Conservation (phyloP, 2,329 filamentous ascomycete species). For the Trichoderma pleuroti region DNA sequence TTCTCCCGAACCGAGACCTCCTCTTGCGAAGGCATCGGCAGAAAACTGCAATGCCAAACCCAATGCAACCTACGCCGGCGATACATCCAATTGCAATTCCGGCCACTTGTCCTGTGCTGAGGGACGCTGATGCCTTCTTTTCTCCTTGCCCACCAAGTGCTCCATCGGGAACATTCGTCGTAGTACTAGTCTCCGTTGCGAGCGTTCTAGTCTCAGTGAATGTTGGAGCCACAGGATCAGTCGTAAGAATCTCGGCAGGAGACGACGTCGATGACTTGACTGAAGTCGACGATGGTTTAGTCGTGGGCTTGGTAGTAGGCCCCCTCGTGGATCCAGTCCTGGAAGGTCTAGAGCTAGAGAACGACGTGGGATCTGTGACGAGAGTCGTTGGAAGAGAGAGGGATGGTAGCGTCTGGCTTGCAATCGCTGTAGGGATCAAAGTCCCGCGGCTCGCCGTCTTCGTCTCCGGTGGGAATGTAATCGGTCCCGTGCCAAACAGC, state of each 20-base stretch:
- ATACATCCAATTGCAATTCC: conserved; percentile 57
- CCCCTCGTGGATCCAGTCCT: background rate
- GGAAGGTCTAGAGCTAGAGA: conserved; percentile 16
- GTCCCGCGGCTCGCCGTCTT: background rate
- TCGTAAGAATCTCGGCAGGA: background rate
- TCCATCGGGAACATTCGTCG: conserved; percentile 10
- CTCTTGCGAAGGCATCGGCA: conserved; percentile 41
- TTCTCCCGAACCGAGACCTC: conserved; percentile 30
- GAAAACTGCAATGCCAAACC: conserved; percentile 46
- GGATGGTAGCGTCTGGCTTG: background rate
- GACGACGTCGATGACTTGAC: background rate
- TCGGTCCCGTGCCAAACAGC: conserved; percentile 5
- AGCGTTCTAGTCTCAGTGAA: conserved; percentile 6
- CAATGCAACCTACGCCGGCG: conserved; percentile 44
- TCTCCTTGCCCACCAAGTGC: background rate
- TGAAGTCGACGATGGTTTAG: background rate
- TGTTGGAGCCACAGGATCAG: background rate
- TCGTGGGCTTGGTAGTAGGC: background rate
- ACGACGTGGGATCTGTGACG: conserved; percentile 27
- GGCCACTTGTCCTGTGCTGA: conserved; percentile 47
- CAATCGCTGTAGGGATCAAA: background rate
- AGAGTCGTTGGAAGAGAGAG: conserved; percentile 29
- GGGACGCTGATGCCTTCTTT: conserved; percentile 14
- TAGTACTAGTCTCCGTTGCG: background rate
- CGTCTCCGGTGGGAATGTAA: conserved; percentile 12